phyloP scores from a whole-genome alignment of 2,329 filamentous ascomycete genomes.

The Biscogniauxia sp. region DNA sequence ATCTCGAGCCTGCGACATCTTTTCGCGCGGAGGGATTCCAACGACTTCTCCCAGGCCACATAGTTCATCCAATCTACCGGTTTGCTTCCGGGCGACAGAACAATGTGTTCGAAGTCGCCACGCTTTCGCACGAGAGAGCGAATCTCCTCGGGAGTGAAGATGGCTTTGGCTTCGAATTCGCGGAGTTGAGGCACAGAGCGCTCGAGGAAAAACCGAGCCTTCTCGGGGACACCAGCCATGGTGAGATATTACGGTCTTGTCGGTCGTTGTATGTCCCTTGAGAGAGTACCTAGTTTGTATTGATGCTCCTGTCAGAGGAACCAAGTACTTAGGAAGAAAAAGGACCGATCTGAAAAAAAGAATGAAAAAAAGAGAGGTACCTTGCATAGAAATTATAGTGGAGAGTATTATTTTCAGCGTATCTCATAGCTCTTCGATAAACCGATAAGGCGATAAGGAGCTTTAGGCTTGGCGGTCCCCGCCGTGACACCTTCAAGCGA shows the following conservation, averaged over 20 bases:
- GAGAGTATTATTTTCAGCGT: background rate
- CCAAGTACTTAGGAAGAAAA: background rate
- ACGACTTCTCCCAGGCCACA: slow-evolving; percentile 66
- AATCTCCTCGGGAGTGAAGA: slow-evolving; percentile 91
- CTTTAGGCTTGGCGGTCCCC: too few relatives aligned
- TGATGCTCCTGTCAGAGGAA: background rate
- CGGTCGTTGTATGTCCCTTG: background rate
- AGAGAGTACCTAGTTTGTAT: background rate
- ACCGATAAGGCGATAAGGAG: background rate
- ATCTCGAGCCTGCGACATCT: slow-evolving; percentile 79
- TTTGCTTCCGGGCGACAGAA: slow-evolving; percentile 76
- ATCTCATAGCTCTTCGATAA: background rate
- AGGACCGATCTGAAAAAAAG: background rate
- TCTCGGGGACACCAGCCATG: slow-evolving; percentile 87
- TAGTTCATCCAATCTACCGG: slow-evolving; percentile 82
- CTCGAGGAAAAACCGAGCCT: slow-evolving; percentile 93
- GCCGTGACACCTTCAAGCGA: background rate
- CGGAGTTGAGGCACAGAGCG: slow-evolving; percentile 88
- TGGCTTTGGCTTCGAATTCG: slow-evolving; percentile 86
- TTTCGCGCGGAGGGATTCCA: slow-evolving; percentile 77
- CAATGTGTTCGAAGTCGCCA: slow-evolving; percentile 88
- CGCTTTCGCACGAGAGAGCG: slow-evolving; percentile 83
- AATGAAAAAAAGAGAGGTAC: background rate
- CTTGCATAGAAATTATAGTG: background rate
- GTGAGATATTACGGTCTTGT: slow-evolving; percentile 8